These are phyloP conservation scores for Nemania diffusa DNA, from an alignment of 2,329 filamentous ascomycete species.

Conservation along the genomic window DNA sequence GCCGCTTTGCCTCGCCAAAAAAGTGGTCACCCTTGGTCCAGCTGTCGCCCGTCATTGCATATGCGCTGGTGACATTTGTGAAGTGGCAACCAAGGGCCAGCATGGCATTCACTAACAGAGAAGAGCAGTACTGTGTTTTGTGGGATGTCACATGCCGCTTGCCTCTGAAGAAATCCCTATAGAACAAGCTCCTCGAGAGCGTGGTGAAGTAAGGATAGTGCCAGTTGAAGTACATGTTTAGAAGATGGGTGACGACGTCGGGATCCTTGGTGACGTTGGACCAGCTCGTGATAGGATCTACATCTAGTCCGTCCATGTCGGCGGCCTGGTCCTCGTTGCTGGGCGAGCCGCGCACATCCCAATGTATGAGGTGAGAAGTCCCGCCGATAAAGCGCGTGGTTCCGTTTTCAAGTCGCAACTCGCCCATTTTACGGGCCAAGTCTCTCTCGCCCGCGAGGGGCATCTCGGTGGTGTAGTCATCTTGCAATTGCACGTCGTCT, in stretches of 20 bases:
- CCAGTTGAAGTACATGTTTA: slow-evolving; percentile 99
- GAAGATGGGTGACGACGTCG: slow-evolving; percentile 82
- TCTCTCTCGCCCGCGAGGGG: slow-evolving; percentile 75
- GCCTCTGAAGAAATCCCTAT: slow-evolving; percentile 82
- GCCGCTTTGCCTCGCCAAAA: slow-evolving; percentile 89
- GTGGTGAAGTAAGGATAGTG: slow-evolving; percentile 97
- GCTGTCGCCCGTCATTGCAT: slow-evolving; percentile 76
- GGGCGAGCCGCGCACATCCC: slow-evolving; percentile 62
- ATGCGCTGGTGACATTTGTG: slow-evolving; percentile 78
- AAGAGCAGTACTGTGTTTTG: slow-evolving; percentile 82
- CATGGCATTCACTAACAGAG: slow-evolving; percentile 92
- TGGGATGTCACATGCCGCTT: slow-evolving; percentile 63
- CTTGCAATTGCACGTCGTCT: slow-evolving; percentile 56
- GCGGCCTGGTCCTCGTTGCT: slow-evolving; percentile 56
- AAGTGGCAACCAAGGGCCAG: slow-evolving; percentile 94
- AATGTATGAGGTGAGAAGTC: slow-evolving; percentile 90
- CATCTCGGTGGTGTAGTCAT: slow-evolving; percentile 55
- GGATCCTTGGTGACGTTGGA: slow-evolving; percentile 84
- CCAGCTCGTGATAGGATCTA: slow-evolving; percentile 85
- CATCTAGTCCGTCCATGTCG: slow-evolving; percentile 61
- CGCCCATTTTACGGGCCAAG: slow-evolving; percentile 91
- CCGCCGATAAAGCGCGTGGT: slow-evolving; percentile 92
- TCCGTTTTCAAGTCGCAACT: slow-evolving; percentile 86
- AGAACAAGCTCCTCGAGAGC: slow-evolving; percentile 86
- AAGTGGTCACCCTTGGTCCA: slow-evolving; percentile 95